Conservation (phyloP, 2,329 filamentous ascomycete genomes). For the Coniella vitis region DNA sequence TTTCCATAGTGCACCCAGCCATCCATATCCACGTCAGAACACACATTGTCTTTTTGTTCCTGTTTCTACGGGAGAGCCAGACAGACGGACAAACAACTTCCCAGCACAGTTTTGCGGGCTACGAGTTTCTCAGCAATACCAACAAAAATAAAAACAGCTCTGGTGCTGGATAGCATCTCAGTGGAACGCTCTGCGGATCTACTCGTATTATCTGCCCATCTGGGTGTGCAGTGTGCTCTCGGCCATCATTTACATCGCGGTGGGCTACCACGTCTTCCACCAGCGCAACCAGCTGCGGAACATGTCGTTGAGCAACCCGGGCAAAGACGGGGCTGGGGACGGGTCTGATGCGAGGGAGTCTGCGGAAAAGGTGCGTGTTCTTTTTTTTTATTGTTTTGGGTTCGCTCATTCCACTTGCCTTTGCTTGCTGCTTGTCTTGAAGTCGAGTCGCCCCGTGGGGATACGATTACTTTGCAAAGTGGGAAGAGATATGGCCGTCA, state of each 20-base stretch:
- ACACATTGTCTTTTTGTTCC: too few species aligned
- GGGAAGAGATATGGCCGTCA: too few species aligned
- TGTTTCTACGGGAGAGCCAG: too few species aligned
- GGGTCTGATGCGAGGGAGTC: conserved; percentile 15
- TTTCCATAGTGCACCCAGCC: too few species aligned
- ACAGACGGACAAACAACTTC: too few species aligned
- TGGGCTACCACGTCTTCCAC: conserved; percentile 54
- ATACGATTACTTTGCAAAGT: not conserved
- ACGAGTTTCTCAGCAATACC: too few species aligned
- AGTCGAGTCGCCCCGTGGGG: too few species aligned
- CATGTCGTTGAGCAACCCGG: conserved; percentile 41
- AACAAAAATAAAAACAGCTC: conserved; percentile 31
- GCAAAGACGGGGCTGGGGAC: conserved; percentile 24
- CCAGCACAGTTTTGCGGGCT: too few species aligned
- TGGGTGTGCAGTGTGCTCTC: conserved; percentile 54
- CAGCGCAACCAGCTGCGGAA: conserved; percentile 50
- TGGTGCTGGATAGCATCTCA: conserved; percentile 55
- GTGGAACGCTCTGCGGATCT: conserved; percentile 52
- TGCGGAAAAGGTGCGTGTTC: conserved; percentile 15
- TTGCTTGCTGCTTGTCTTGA: too few species aligned
- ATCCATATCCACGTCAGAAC: too few species aligned
- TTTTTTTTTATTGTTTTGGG: conserved; percentile 7
- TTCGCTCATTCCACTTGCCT: too few species aligned
- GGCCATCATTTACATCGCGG: conserved; percentile 46
- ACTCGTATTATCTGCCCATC: conserved; percentile 55